A percentile compares a stretch with the other conserved stretches of the same genome.
phyloP scores from a whole-genome alignment of 768 basidiomycete species.

The Pilatotrama ljubarskyi region DNA sequence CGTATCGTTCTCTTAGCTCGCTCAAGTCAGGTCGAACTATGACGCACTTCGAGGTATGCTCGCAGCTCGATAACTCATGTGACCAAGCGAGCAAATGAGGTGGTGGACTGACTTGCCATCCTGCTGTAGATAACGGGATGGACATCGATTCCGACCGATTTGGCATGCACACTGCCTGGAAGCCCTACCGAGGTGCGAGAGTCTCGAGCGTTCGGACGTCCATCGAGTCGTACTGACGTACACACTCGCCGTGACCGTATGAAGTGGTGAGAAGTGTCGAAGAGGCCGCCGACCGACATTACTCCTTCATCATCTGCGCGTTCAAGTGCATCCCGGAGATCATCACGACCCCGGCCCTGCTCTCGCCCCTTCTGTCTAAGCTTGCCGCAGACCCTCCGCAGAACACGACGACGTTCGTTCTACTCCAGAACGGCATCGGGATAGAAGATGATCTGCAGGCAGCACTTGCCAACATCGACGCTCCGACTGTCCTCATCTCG shows the following conservation, averaged over 20 bases:
- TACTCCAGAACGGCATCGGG: slow-evolving; percentile 39
- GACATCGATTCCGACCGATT: slow-evolving; percentile 26
- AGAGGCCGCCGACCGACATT: slow-evolving; percentile 33
- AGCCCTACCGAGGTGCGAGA: slow-evolving; percentile 25
- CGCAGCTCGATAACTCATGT: not conserved
- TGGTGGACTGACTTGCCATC: not conserved
- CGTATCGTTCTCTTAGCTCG: not conserved
- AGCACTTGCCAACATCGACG: slow-evolving; percentile 4
- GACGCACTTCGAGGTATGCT: slow-evolving; percentile 17
- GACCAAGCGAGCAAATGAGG: not conserved
- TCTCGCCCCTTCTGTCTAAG: slow-evolving; percentile 27
- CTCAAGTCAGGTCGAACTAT: slow-evolving; percentile 23
- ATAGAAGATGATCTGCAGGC: slow-evolving; percentile 31
- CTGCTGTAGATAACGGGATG: slow-evolving; percentile 24
- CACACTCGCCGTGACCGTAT: not conserved
- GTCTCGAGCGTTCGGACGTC: not conserved
- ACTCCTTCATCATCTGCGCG: slow-evolving; percentile 31
- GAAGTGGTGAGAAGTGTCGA: slow-evolving; percentile 27
- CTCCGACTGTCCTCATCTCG: slow-evolving; percentile 26
- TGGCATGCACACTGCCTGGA: slow-evolving; percentile 22
- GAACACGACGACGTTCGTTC: slow-evolving; percentile 27
- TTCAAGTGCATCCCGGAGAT: slow-evolving; percentile 32
- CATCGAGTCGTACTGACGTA: not conserved
- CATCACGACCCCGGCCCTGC: slow-evolving; percentile 25
- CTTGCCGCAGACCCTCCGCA: not conserved